Percentiles rank a stretch among this genome's conserved stretches.
Evolutionary conservation across 2,329 filamentous ascomycete species (phyloP).

Genomic region (Hypoxylon sp.): DNA sequence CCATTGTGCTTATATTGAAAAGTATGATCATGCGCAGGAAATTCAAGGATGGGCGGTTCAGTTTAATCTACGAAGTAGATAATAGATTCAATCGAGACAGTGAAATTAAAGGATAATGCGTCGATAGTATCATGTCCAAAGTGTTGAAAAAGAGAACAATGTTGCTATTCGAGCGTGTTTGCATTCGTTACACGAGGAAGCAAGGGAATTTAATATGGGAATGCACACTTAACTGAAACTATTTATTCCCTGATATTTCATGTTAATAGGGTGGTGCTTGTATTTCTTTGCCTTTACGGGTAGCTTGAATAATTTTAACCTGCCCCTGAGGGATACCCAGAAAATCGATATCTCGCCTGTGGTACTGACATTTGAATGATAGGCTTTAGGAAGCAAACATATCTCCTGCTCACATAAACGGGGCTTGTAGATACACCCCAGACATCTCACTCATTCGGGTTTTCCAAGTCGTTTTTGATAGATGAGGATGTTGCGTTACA

Average conservation of each 20-base stretch:
- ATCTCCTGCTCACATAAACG: too few relatives aligned
- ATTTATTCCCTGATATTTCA: background rate
- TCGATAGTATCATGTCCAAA: background rate
- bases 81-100: too few relatives aligned
- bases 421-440: background rate
- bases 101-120: background rate
- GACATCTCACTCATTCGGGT: background rate
- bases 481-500: too few relatives aligned
- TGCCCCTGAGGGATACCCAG: background rate
- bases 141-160: background rate
- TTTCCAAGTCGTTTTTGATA: background rate
- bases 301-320: too few relatives aligned
- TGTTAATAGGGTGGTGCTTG: background rate
- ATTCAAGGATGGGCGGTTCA: too few relatives aligned
- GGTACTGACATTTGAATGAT: too few relatives aligned
- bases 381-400: background rate
- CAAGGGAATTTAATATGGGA: background rate
- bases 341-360: too few relatives aligned
- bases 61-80: too few relatives aligned
- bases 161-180: background rate
- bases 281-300: background rate
- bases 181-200: background rate
- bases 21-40: background rate
- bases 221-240: background rate
- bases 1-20: constrained; percentile 3